A percentile compares a stretch with the other conserved stretches of the same genome.
Conservation (phyloP, 1,139 yeast species). For the Suhomyces wounanorum region DNA sequence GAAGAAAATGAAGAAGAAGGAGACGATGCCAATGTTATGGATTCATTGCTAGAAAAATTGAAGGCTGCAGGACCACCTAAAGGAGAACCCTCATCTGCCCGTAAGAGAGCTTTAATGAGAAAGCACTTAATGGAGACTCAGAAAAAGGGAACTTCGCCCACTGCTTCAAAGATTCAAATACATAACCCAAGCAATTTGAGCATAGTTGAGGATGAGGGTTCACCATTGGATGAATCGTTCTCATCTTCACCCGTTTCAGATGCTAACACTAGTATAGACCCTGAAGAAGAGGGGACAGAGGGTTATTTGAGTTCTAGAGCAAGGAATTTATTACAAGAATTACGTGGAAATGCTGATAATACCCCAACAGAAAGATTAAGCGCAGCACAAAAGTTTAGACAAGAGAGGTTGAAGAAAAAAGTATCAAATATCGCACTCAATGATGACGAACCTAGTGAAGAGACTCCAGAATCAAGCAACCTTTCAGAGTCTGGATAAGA, state of each 20-base stretch:
- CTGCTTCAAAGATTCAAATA: conserved; percentile 1
- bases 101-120: conserved; percentile 79
- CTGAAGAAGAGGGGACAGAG: conserved; percentile 10
- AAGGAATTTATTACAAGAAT: conserved; percentile 56
- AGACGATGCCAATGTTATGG: conserved; percentile 63
- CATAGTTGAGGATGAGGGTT: conserved; percentile 13
- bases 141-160: conserved; percentile 20
- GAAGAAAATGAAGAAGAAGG: conserved; percentile 28
- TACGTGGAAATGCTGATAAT: conserved; percentile 43
- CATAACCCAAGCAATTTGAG: background rate
- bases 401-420: conserved; percentile 31
- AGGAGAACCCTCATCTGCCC: conserved; percentile 77
- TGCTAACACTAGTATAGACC: conserved; percentile 9
- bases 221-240: conserved; percentile 10
- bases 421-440: conserved; percentile 13
- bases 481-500: background rate
- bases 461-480: conserved; percentile 3
- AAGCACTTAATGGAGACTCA: conserved; percentile 52
- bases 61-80: conserved; percentile 73
- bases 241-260: conserved; percentile 5
- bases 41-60: conserved; percentile 67
- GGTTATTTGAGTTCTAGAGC: conserved; percentile 60
- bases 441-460: conserved; percentile 13
- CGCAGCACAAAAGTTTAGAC: conserved; percentile 43
- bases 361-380: conserved; percentile 22